Evolutionary conservation across 2,329 filamentous ascomycete species (phyloP).

Genomic region (Pyrenochaeta sp.): DNA sequence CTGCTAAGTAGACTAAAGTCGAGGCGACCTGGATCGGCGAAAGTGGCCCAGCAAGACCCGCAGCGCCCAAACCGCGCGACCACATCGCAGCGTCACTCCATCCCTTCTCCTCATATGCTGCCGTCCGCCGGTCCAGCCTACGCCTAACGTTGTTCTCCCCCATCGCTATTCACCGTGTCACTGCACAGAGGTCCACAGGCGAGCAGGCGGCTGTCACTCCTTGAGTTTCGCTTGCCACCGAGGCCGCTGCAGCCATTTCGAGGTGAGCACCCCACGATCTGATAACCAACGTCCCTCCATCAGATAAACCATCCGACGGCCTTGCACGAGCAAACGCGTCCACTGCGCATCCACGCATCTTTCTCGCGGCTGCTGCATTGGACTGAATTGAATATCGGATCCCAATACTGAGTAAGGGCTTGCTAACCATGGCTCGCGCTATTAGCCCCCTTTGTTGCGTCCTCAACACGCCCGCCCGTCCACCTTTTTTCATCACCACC

Average conservation of each 20-base stretch:
- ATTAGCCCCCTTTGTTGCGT: slow-evolving; percentile 34
- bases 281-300: slow-evolving; percentile 30
- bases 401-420: slow-evolving; percentile 16
- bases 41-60: slow-evolving; percentile 7
- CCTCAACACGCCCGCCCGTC: slow-evolving; percentile 18
- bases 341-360: not conserved
- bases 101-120: slow-evolving; percentile 14
- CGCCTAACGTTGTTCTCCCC: not conserved
- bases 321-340: slow-evolving; percentile 8
- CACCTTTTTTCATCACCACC: slow-evolving; percentile 14
- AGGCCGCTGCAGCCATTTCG: slow-evolving; percentile 5
- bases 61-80: slow-evolving; percentile 8
- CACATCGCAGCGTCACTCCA: slow-evolving; percentile 21
- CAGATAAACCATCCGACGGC: slow-evolving; percentile 17
- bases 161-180: slow-evolving; percentile 21
- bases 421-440: slow-evolving; percentile 39
- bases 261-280: slow-evolving; percentile 41
- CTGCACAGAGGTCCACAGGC: slow-evolving; percentile 2
- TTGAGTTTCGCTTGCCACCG: slow-evolving; percentile 21
- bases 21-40: slow-evolving; percentile 16
- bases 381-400: not conserved
- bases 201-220: slow-evolving; percentile 23
- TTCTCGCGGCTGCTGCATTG: not conserved
- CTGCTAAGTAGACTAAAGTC: not conserved
- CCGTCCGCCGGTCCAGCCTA: slow-evolving; percentile 7